Conservation (phyloP, 108 stramenopile genomes). For the Discostella pseudostelligera region DNA sequence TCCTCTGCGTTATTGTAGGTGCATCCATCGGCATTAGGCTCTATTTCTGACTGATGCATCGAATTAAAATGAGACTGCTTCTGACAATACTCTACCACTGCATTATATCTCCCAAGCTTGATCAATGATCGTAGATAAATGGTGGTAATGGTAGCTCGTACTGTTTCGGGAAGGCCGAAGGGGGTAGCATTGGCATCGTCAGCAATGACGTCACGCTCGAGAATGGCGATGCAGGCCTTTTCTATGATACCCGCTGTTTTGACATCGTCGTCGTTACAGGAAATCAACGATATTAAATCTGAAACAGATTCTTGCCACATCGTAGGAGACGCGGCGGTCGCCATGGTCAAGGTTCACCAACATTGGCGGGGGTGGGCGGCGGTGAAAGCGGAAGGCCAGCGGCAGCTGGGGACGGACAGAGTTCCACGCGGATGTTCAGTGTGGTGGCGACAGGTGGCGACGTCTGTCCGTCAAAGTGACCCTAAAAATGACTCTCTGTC, state of each 20-base stretch:
- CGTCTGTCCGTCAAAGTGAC: no score
- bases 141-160: slow-evolving; percentile 18
- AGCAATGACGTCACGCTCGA: not conserved
- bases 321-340: not conserved
- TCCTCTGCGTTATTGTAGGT: slow-evolving; percentile 10
- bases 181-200: slow-evolving; percentile 10
- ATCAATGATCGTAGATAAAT: slow-evolving; percentile 42
- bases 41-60: not conserved
- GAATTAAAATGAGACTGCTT: not conserved
- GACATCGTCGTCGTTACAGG: not conserved
- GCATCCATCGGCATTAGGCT: not conserved
- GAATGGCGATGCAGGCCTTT: slow-evolving; percentile 3
- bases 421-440: no score
- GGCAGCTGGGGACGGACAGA: no score
- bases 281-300: not conserved
- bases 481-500: no score
- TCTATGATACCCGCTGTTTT: not conserved
- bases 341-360: no score
- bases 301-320: slow-evolving; percentile 1
- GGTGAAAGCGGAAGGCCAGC: not conserved
- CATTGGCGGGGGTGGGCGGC: not conserved
- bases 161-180: slow-evolving; percentile 5
- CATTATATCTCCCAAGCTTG: slow-evolving; percentile 16
- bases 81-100: slow-evolving; percentile 23
- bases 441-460: no score